phyloP scores from a whole-genome alignment of 2,329 filamentous ascomycete genomes.

The Alternaria conjuncta region DNA sequence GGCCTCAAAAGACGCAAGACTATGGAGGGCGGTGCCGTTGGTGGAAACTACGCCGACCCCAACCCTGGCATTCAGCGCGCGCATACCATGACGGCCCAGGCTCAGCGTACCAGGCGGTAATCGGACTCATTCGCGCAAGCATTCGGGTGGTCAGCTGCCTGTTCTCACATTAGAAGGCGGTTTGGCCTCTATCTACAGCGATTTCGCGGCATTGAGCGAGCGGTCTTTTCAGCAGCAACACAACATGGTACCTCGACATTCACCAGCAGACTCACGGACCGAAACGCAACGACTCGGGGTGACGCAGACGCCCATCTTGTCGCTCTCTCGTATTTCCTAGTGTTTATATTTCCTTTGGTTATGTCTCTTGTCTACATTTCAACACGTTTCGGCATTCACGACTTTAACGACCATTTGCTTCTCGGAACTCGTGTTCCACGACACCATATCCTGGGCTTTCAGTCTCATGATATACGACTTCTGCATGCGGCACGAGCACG shows the following conservation, averaged over 20 bases:
- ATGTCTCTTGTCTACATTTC: constrained; percentile 42
- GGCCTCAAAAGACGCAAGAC: constrained; percentile 81
- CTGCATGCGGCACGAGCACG: constrained; percentile 45
- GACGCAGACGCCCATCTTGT: constrained; percentile 9
- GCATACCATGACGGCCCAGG: constrained; percentile 37
- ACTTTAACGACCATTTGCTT: constrained; percentile 44
- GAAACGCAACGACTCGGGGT: constrained; percentile 31
- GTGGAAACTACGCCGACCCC: constrained; percentile 39
- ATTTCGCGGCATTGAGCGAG: constrained; percentile 28
- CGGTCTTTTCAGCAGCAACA: constrained; percentile 21
- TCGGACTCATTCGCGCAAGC: constrained; percentile 13
- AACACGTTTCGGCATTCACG: constrained; percentile 43
- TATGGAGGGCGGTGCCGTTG: constrained; percentile 57
- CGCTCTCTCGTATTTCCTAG: constrained; percentile 35
- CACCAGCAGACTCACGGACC: constrained; percentile 59
- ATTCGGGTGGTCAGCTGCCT: constrained; percentile 28
- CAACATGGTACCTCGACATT: constrained; percentile 41
- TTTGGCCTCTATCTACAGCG: constrained; percentile 23
- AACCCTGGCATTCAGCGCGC: constrained; percentile 42
- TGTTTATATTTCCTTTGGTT: constrained; percentile 39
- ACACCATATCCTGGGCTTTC: constrained; percentile 38
- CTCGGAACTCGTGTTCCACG: constrained; percentile 25
- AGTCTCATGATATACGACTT: constrained; percentile 47
- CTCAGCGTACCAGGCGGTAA: constrained; percentile 42
- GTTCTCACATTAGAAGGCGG: constrained; percentile 34